These are phyloP conservation scores for Tricholoma furcatifolium DNA, from an alignment of 768 basidiomycete species.

Conservation along the genomic window DNA sequence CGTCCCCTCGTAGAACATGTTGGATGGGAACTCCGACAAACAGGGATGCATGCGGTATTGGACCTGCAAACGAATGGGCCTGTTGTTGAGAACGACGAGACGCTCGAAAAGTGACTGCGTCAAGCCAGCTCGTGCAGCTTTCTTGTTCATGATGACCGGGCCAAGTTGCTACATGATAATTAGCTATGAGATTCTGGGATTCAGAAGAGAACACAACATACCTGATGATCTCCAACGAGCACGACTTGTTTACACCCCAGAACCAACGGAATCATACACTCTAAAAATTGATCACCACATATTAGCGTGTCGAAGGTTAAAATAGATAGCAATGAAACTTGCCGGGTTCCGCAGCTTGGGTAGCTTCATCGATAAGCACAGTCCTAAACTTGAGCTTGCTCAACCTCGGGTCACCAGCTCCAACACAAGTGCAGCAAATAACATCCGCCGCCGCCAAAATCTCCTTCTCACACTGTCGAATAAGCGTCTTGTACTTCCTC, in stretches of 20 bases:
- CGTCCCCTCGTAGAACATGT: slow-evolving; percentile 99
- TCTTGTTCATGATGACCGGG: slow-evolving; percentile 99
- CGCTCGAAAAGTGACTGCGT: slow-evolving; percentile 99
- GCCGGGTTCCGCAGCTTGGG: slow-evolving; percentile 98
- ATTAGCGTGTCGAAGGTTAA: slow-evolving; percentile 5
- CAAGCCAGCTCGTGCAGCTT: slow-evolving; percentile 97
- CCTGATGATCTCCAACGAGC: slow-evolving; percentile 92
- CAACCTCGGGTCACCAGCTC: slow-evolving; percentile 93
- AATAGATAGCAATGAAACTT: slow-evolving; percentile 21
- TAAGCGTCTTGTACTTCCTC: slow-evolving; percentile 95
- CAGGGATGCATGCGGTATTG: slow-evolving; percentile 99
- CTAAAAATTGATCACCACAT: slow-evolving; percentile 39
- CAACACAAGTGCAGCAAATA: slow-evolving; percentile 98
- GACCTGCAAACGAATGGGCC: slow-evolving; percentile 97
- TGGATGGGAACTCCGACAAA: slow-evolving; percentile 97
- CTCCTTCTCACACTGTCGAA: slow-evolving; percentile 96
- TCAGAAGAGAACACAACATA: slow-evolving; percentile 15
- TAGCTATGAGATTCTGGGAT: background rate
- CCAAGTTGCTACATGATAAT: slow-evolving; percentile 77
- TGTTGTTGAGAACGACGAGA: slow-evolving; percentile 90
- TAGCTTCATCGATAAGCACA: slow-evolving; percentile 97
- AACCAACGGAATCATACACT: slow-evolving; percentile 99
- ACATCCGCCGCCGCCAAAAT: slow-evolving; percentile 94
- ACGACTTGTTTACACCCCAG: slow-evolving; percentile 99
- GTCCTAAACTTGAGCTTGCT: slow-evolving; percentile 98